Percentiles rank a stretch among this genome's conserved stretches.
phyloP scores from a whole-genome alignment of 768 basidiomycete species.

The Leucocoprinus leucothites region DNA sequence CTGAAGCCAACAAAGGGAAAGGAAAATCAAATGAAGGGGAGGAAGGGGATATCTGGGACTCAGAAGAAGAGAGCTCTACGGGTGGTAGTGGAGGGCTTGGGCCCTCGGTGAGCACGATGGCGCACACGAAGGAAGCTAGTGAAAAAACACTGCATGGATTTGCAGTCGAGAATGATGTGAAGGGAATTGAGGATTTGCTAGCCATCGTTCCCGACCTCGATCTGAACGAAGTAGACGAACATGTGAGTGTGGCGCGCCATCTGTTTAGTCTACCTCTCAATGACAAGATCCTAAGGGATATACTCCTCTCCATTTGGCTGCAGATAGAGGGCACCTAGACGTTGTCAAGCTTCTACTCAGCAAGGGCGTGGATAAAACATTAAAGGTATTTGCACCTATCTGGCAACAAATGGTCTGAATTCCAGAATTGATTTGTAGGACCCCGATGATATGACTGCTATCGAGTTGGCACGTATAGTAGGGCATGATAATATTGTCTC shows the following conservation, averaged over 20 bases:
- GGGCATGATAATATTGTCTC: conserved; percentile 53
- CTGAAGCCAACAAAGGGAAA: conserved; percentile 3
- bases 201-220: conserved; percentile 37
- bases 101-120: conserved; percentile 58
- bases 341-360: conserved; percentile 57
- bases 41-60: conserved; percentile 41
- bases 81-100: conserved; percentile 51
- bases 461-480: conserved; percentile 57
- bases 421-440: conserved; percentile 35
- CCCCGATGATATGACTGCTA: conserved; percentile 59
- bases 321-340: conserved; percentile 69
- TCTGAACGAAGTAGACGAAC: conserved; percentile 66
- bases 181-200: conserved; percentile 42
- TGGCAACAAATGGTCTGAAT: background rate
- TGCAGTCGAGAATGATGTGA: conserved; percentile 56
- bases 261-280: conserved; percentile 4
- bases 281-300: conserved; percentile 58
- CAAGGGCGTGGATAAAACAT: conserved; percentile 57
- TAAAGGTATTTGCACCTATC: conserved; percentile 47
- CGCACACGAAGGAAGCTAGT: conserved; percentile 28
- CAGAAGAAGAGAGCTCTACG: conserved; percentile 33
- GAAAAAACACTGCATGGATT: conserved; percentile 54
- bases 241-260: conserved; percentile 46
- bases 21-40: conserved; percentile 13
- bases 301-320: conserved; percentile 82